Evolutionary conservation across 2,329 filamentous ascomycete genomes (phyloP).

Genomic region (Trichoderma breve): DNA sequence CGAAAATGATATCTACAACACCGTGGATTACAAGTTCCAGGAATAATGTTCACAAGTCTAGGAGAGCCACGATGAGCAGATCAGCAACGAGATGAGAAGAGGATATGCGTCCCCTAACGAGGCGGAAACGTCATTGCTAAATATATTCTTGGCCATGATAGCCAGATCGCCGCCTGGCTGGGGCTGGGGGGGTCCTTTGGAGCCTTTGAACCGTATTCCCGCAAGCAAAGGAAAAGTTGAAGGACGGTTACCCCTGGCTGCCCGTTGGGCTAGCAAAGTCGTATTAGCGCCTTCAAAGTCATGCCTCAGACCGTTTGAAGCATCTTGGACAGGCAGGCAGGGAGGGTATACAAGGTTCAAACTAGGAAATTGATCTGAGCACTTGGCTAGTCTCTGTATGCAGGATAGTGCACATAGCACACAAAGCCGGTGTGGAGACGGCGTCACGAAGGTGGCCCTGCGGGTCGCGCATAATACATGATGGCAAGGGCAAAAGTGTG

Average conservation of each 20-base stretch:
- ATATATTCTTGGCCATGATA: neutral
- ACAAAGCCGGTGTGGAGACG: constrained; percentile 2
- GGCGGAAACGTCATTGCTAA: constrained; percentile 18
- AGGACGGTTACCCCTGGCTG: constrained; percentile 15
- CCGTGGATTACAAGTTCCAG: neutral
- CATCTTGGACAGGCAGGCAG: neutral
- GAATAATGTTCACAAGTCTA: neutral
- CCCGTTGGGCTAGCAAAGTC: constrained; percentile 11
- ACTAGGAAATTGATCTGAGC: constrained; percentile 16
- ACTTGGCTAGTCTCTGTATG: constrained; percentile 2
- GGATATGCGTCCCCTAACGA: neutral
- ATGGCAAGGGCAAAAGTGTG: neutral
- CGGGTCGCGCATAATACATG: neutral
- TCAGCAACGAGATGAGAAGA: neutral
- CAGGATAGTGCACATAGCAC: constrained; percentile 8
- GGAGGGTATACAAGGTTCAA: constrained; percentile 13
- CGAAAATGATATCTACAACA: neutral
- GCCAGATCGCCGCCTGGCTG: neutral
- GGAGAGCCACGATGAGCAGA: neutral
- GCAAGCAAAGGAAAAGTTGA: neutral
- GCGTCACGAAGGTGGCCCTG: constrained; percentile 3
- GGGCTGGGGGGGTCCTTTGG: neutral
- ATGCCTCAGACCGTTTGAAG: constrained; percentile 1
- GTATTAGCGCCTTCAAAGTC: neutral
- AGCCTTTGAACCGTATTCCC: neutral